These are phyloP conservation scores for Hypoxylon sp. DNA, from an alignment of 2,329 filamentous ascomycete species.

Conservation along the genomic window DNA sequence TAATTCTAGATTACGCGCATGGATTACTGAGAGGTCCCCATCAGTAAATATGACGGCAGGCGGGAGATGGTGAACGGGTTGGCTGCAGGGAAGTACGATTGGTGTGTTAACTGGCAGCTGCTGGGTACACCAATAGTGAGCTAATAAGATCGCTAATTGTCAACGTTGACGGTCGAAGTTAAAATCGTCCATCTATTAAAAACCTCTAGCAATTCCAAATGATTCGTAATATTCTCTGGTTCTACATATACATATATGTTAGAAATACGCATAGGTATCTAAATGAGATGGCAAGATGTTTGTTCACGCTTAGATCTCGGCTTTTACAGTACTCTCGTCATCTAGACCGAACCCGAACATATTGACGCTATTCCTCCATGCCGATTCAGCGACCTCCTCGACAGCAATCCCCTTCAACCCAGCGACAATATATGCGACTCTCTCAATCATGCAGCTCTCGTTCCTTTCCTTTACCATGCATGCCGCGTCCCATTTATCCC, in stretches of 20 bases:
- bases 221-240: no score
- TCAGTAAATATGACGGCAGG: background rate
- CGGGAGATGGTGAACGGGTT: background rate
- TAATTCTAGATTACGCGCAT: constrained; percentile 8
- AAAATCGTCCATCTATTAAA: no score
- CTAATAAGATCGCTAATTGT: no score
- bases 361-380: constrained; percentile 55
- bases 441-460: constrained; percentile 64
- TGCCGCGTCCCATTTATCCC: constrained; percentile 62
- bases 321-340: background rate
- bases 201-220: no score
- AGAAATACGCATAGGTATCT: no score
- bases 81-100: background rate
- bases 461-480: constrained; percentile 67
- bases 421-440: constrained; percentile 64
- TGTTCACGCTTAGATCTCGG: background rate
- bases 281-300: background rate
- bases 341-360: constrained; percentile 49
- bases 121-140: no score
- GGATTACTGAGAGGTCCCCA: constrained; percentile 4
- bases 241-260: no score
- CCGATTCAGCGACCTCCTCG: constrained; percentile 60
- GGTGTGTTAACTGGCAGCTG: no score
- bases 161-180: no score
- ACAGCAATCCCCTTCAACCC: constrained; percentile 62